These are phyloP conservation scores for Berberis thunbergii DNA, from an alignment of 164 flowering plant genomes.

Conservation along the genomic window DNA sequence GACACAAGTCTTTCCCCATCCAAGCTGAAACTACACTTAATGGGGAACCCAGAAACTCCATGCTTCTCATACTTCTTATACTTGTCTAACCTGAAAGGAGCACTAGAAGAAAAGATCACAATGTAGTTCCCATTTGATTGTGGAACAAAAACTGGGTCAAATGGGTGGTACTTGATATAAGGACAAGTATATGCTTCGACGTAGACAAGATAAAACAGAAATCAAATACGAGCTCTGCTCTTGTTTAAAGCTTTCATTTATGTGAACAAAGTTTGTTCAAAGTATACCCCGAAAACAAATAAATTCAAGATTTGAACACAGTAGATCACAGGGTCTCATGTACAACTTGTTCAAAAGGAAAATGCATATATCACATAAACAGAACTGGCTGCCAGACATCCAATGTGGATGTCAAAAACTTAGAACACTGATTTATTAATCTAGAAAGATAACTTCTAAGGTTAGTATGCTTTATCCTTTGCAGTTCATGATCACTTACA, in stretches of 20 bases:
- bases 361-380: too few relatives aligned
- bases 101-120: conserved; percentile 66
- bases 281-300: not conserved
- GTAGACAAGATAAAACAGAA: conserved; percentile 51
- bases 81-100: conserved; percentile 81
- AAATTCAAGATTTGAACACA: too few relatives aligned
- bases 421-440: too few relatives aligned
- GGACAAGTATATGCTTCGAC: conserved; percentile 89
- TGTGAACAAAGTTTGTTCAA: not conserved
- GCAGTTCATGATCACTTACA: too few relatives aligned
- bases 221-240: not conserved
- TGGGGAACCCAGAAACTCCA: conserved; percentile 91
- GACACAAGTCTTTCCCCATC: conserved; percentile 63
- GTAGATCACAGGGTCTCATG: too few relatives aligned
- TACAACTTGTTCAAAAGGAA: too few relatives aligned
- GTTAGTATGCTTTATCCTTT: too few relatives aligned
- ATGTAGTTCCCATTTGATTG: conserved; percentile 91
- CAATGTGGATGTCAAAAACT: too few relatives aligned
- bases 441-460: too few relatives aligned
- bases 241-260: not conserved
- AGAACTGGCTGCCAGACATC: too few relatives aligned
- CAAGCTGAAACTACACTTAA: conserved; percentile 73
- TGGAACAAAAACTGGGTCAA: conserved; percentile 66
- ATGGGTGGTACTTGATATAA: conserved; percentile 60
- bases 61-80: conserved; percentile 76